Evolutionary conservation across 345 rosid genomes (phyloP), one percentile per base, ranked within the genome.

Genomic region (Punica granatum): DNA sequence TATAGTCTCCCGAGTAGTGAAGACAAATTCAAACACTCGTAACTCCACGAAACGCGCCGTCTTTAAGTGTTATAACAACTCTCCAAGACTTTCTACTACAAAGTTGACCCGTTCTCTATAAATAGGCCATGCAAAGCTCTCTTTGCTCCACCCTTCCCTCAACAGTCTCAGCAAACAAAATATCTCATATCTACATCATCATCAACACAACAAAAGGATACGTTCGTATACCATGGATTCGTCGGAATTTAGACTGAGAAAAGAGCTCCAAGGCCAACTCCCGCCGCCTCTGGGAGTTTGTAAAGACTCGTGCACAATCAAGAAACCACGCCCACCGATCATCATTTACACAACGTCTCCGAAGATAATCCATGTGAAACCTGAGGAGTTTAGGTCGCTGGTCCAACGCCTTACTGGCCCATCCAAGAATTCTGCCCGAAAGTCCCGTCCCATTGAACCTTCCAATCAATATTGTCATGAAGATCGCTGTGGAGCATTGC

Each of bases 321-420:
- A 58, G 66, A 88, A 86, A 58, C 91, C 78, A 7, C 72, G 83
- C 2, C 86, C 78, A 1, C 96, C 98, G 1, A 86, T 89, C 32
- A 88, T 92, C 39, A 88, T 89, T 81, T 92, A 92, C 81, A 82
- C 89, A 0, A 81, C 82, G 42, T 85, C 98, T 7, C 96, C 98
- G 0, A 89, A 84, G 76, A 81, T 89, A 35, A 89, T 92, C 63
- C 96, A 92, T 73, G 88, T 90, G 12, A 83, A 82, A 65, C 96
- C 98, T 28, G 78, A 72, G 41, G 88, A 92, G 48, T 92, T 92
- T 85, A 92, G 84, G 96, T 74, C 63, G 66, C 84, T 92, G 23
- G 98, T 92, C 23, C 96, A 92, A 75, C 89, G 96, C 46, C 97
- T 92, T 43, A 92, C 98, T 11, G 98, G 97, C 10, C 72, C 83